These are phyloP conservation scores for Articulospora tetracladia DNA, from an alignment of 495 filamentous ascomycete genomes.

Conservation along the genomic window DNA sequence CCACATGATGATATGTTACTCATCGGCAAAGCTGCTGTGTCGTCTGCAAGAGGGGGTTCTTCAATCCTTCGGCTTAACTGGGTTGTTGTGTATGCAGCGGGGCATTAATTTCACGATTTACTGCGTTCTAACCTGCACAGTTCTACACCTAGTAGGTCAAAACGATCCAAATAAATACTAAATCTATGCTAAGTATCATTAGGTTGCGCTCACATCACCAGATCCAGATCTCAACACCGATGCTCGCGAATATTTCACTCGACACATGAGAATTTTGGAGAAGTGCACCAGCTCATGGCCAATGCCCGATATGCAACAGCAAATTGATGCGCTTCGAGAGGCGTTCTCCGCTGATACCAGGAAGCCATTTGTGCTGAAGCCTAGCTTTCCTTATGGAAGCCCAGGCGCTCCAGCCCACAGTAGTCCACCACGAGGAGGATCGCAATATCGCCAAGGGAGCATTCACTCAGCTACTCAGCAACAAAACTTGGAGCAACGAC, in stretches of 20 bases:
- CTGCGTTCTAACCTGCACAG: conserved; percentile 84
- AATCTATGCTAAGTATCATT: conserved; percentile 10
- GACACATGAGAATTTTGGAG: conserved; percentile 95
- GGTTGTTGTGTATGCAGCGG: conserved; percentile 87
- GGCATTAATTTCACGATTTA: conserved; percentile 97
- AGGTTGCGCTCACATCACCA: conserved; percentile 93
- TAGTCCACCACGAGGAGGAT: conserved; percentile 55
- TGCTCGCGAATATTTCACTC: conserved; percentile 84
- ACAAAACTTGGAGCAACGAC: conserved; percentile 37
- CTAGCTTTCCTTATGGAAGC: conserved; percentile 84
- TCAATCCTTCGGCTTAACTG: conserved; percentile 70
- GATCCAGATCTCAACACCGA: conserved; percentile 84
- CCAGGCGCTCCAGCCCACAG: conserved; percentile 52
- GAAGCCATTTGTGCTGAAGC: conserved; percentile 85
- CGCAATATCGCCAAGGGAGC: conserved; percentile 35
- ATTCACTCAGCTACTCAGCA: conserved; percentile 34
- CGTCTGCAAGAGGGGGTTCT: conserved; percentile 86
- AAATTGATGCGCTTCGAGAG: conserved; percentile 84
- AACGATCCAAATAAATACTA: background rate
- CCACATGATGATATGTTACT: conserved; percentile 83
- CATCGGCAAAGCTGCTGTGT: conserved; percentile 84
- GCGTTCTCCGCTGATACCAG: conserved; percentile 87
- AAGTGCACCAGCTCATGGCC: conserved; percentile 81
- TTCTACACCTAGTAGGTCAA: conserved; percentile 82
- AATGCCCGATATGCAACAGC: conserved; percentile 86